These are phyloP conservation scores for Schwanniomyces yamadae DNA, from an alignment of 805 yeast species.

Conservation along the genomic window DNA sequence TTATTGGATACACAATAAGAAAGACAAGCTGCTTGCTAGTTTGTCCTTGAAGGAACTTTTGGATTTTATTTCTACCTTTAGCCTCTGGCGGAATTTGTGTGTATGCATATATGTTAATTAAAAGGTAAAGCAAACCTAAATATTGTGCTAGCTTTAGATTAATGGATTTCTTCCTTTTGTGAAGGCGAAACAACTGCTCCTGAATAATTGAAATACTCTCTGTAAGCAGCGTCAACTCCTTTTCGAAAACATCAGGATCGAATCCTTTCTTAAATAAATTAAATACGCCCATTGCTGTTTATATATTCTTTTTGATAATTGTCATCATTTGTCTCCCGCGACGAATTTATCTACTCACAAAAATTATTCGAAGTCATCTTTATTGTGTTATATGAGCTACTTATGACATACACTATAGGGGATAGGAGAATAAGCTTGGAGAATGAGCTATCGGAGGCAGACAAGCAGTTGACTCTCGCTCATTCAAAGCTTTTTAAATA, in stretches of 20 bases:
- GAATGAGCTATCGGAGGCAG: constrained; percentile 18
- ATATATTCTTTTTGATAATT: background rate
- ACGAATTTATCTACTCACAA: constrained; percentile 1
- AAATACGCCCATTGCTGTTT: constrained; percentile 26
- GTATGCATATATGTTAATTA: constrained; percentile 22
- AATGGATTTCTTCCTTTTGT: constrained; percentile 12
- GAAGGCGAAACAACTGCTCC: constrained; percentile 23
- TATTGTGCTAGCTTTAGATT: constrained; percentile 16
- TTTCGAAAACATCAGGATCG: constrained; percentile 32
- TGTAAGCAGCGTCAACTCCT: constrained; percentile 29
- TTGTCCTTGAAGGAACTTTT: constrained; percentile 26
- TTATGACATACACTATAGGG: constrained; percentile 42
- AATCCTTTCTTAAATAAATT: constrained; percentile 25
- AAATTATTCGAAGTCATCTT: background rate
- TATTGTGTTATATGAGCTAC: too few species aligned
- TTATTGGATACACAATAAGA: constrained; percentile 24
- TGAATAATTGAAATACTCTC: constrained; percentile 26
- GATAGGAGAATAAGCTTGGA: constrained; percentile 28
- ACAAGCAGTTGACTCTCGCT: constrained; percentile 23
- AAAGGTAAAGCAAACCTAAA: constrained; percentile 20
- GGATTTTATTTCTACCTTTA: constrained; percentile 17
- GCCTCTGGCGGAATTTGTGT: constrained; percentile 14
- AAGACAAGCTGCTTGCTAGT: constrained; percentile 16
- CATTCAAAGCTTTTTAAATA: constrained; percentile 31
- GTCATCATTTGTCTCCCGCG: constrained; percentile 1